A percentile compares a stretch with the other conserved stretches of the same genome.
phyloP scores from a whole-genome alignment of 2,329 filamentous ascomycete species.

The Alternaria tenuissima region DNA sequence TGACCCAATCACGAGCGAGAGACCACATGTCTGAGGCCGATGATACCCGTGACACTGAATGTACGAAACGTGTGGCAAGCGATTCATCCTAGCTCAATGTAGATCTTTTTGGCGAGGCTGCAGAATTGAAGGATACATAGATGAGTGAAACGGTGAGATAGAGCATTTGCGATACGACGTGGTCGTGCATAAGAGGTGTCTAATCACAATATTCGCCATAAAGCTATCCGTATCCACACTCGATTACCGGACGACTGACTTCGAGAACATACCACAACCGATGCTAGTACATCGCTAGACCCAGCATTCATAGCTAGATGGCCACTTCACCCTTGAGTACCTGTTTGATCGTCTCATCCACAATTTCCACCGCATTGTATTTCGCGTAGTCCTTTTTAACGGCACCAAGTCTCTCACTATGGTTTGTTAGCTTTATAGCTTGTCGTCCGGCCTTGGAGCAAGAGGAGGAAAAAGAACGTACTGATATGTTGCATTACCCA shows the following conservation, averaged over 20 bases:
- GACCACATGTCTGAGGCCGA: background rate
- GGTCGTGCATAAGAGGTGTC: background rate
- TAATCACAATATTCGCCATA: background rate
- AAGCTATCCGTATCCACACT: background rate
- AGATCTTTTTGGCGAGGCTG: background rate
- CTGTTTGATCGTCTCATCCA: slow-evolving; percentile 11
- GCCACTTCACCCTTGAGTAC: background rate
- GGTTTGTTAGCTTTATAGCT: background rate
- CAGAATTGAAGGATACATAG: fast-evolving
- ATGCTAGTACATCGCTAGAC: background rate
- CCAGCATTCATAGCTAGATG: background rate
- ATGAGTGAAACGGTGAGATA: background rate
- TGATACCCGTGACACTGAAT: background rate
- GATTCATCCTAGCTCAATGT: background rate
- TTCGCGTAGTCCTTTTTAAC: slow-evolving; percentile 8
- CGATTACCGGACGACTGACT: too few species aligned
- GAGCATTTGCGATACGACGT: background rate
- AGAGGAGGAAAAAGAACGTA: background rate
- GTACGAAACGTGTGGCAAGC: background rate
- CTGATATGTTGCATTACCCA: slow-evolving; percentile 13
- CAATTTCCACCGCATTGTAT: slow-evolving; percentile 17
- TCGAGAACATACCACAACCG: background rate
- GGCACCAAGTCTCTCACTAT: slow-evolving; percentile 2
- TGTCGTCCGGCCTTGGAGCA: background rate
- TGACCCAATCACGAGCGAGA: background rate